phyloP scores from a whole-genome alignment of 768 basidiomycete species.

The Cystobasidium ongulense region DNA sequence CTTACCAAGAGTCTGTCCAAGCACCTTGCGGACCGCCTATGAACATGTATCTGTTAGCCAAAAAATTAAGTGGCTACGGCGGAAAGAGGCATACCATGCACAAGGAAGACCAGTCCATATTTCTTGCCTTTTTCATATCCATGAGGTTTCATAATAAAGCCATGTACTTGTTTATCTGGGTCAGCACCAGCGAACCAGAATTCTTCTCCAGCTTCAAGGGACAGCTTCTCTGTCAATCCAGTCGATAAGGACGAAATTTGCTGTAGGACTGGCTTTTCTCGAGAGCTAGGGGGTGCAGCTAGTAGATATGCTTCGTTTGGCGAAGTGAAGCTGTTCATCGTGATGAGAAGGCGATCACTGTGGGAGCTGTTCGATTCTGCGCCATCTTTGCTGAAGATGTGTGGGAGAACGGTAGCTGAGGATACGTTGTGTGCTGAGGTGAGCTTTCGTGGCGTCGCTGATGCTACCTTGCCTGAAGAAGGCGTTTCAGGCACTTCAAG shows the following conservation, averaged over 20 bases:
- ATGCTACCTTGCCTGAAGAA: neutral
- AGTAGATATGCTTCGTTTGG: constrained; percentile 74
- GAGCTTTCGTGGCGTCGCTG: constrained; percentile 52
- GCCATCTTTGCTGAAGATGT: constrained; percentile 48
- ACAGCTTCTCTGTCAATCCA: constrained; percentile 54
- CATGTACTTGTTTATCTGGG: constrained; percentile 61
- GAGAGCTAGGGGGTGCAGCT: constrained; percentile 43
- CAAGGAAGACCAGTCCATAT: constrained; percentile 66
- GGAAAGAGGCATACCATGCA: constrained; percentile 43
- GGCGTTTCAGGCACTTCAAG: constrained; percentile 49
- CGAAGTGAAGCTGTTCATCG: constrained; percentile 62
- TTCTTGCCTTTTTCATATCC: constrained; percentile 56
- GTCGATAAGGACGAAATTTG: constrained; percentile 59
- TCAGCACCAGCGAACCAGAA: constrained; percentile 85
- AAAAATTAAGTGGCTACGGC: too few species aligned
- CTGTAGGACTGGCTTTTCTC: constrained; percentile 51
- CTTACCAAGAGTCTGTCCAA: constrained; percentile 80
- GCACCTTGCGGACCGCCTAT: constrained; percentile 49
- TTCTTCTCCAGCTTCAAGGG: constrained; percentile 60
- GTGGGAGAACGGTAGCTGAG: constrained; percentile 50
- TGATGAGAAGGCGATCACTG: constrained; percentile 59
- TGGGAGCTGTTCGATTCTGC: neutral
- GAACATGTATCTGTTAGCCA: neutral
- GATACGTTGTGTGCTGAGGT: constrained; percentile 56
- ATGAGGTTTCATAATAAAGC: constrained; percentile 71